Conservation (phyloP, 805 yeast genomes). For the Phaffomyces opuntiae region DNA sequence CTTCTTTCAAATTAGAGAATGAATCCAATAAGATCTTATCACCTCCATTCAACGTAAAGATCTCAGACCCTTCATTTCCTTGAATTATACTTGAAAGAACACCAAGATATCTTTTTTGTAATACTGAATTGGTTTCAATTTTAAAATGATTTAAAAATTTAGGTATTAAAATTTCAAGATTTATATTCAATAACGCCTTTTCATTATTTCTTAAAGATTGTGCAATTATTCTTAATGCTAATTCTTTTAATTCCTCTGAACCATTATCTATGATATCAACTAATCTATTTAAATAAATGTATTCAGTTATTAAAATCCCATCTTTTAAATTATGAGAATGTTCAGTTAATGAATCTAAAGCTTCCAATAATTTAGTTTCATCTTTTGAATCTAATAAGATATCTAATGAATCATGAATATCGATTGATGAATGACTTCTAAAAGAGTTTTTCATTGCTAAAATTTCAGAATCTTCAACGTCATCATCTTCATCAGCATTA, state of each 20-base stretch:
- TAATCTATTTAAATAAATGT: conserved; percentile 26
- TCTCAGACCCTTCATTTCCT: conserved; percentile 26
- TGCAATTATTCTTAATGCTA: conserved; percentile 53
- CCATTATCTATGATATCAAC: conserved; percentile 19
- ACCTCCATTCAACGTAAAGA: conserved; percentile 17
- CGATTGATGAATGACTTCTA: conserved; percentile 10
- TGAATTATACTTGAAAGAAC: conserved; percentile 41
- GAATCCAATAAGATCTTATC: conserved; percentile 19
- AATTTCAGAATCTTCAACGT: conserved; percentile 17
- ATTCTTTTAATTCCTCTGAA: conserved; percentile 33
- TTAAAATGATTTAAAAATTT: conserved; percentile 7
- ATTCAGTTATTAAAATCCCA: conserved; percentile 42
- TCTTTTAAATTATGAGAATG: conserved; percentile 60
- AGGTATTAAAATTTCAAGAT: conserved; percentile 7
- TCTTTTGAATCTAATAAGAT: background rate
- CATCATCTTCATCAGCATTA: conserved; percentile 10
- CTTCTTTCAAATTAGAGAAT: conserved; percentile 18
- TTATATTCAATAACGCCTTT: conserved; percentile 41
- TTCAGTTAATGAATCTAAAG: conserved; percentile 41
- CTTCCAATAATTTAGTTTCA: conserved; percentile 11
- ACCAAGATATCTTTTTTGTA: conserved; percentile 45
- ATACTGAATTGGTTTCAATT: conserved; percentile 23
- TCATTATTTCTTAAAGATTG: conserved; percentile 71
- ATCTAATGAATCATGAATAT: conserved; percentile 13
- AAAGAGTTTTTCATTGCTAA: conserved; percentile 19